These are phyloP conservation scores for Umbelopsis sp. DNA, from an alignment of 192 early-diverging fungal species.

Conservation along the genomic window DNA sequence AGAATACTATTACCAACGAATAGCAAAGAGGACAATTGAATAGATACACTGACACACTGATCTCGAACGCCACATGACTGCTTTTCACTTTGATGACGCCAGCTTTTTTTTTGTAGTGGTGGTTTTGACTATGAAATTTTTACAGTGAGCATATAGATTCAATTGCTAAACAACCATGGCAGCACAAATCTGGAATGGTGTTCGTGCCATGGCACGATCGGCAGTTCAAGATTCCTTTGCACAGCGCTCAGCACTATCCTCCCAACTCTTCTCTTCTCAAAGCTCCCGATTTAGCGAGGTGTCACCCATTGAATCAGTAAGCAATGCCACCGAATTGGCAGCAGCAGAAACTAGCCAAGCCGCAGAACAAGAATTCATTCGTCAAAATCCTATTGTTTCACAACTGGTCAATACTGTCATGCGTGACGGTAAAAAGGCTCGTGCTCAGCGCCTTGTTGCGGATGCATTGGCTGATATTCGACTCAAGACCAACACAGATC, in stretches of 20 bases:
- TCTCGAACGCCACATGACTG: neutral
- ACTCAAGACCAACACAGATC: conserved; percentile 52
- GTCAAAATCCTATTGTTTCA: conserved; percentile 48
- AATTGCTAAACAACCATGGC: neutral
- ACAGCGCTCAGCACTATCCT: neutral
- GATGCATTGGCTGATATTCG: conserved; percentile 73
- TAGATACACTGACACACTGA: too few relatives aligned
- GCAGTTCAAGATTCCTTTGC: neutral
- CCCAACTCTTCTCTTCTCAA: neutral
- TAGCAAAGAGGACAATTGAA: too few relatives aligned
- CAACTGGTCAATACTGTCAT: conserved; percentile 91
- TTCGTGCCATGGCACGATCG: neutral
- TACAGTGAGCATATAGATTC: too few relatives aligned
- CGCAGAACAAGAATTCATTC: neutral
- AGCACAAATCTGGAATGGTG: neutral
- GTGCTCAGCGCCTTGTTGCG: conserved; percentile 65
- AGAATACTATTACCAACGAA: too few relatives aligned
- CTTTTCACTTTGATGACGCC: neutral
- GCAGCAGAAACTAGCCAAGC: neutral
- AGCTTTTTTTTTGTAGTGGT: neutral
- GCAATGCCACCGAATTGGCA: neutral
- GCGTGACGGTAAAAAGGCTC: conserved; percentile 88
- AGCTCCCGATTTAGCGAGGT: neutral
- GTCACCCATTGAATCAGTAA: neutral
- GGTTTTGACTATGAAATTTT: neutral